Percentiles rank a stretch among this genome's conserved stretches.
Conservation (phyloP, 129 eudicot species). For the Lactuca saligna region DNA sequence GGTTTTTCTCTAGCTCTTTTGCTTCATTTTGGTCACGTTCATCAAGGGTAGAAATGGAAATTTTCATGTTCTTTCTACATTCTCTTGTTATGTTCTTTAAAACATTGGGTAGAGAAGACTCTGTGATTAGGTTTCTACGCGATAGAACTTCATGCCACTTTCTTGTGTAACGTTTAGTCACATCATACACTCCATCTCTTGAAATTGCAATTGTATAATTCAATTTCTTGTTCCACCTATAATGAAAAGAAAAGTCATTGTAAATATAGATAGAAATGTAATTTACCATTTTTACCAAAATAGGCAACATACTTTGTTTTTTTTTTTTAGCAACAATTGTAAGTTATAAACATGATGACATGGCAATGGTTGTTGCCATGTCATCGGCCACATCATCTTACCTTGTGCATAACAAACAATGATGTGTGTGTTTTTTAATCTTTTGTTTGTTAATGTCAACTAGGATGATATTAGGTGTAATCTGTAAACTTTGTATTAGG, state of each 20-base stretch:
- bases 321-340: too few species aligned
- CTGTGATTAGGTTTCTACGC: constrained; percentile 69
- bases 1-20: constrained; percentile 54
- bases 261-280: too few species aligned
- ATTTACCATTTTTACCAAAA: too few species aligned
- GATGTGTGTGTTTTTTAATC: too few species aligned
- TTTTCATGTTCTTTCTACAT: constrained; percentile 48
- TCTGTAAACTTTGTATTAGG: too few species aligned
- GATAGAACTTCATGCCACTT: constrained; percentile 95
- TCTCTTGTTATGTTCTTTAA: constrained; percentile 59
- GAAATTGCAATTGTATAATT: constrained; percentile 71
- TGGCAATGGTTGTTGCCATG: too few species aligned
- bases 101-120: constrained; percentile 41
- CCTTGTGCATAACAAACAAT: too few species aligned
- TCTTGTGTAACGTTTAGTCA: constrained; percentile 91
- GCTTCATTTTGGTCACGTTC: constrained; percentile 71
- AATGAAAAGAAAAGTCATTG: constrained; percentile 2
- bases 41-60: constrained; percentile 48
- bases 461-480: too few species aligned
- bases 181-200: constrained; percentile 92
- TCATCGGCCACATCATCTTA: too few species aligned
- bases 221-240: constrained; percentile 85
- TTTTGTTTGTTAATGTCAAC: too few species aligned
- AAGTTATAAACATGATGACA: too few species aligned
- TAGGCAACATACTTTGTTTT: too few species aligned